These are phyloP conservation scores for Daldinia eschscholtzii DNA, from an alignment of 2,329 filamentous ascomycete genomes.

Conservation along the genomic window DNA sequence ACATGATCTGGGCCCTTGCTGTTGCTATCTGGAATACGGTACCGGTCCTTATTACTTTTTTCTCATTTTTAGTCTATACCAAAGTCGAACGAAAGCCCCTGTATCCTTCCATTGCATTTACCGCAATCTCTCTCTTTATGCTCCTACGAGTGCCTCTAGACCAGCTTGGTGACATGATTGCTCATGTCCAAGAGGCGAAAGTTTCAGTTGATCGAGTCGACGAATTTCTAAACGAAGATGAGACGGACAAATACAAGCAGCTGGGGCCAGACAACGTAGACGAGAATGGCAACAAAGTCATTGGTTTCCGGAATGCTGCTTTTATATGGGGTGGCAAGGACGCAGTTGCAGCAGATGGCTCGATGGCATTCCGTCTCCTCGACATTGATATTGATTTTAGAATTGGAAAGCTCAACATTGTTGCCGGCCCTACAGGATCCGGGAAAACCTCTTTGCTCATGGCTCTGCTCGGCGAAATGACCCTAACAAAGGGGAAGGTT, in stretches of 20 bases:
- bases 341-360: constrained; percentile 70
- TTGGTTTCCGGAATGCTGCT: constrained; percentile 86
- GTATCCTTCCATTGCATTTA: constrained; percentile 94
- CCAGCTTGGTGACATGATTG: constrained; percentile 98
- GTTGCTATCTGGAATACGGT: constrained; percentile 98
- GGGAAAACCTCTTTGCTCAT: constrained; percentile 97
- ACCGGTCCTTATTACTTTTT: constrained; percentile 93
- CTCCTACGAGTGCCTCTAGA: constrained; percentile 93
- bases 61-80: constrained; percentile 95
- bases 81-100: constrained; percentile 88
- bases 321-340: constrained; percentile 88
- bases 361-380: constrained; percentile 84
- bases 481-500: constrained; percentile 81
- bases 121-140: constrained; percentile 94
- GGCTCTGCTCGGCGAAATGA: constrained; percentile 98
- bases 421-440: constrained; percentile 92
- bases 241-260: constrained; percentile 95
- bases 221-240: constrained; percentile 90
- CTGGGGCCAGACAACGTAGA: constrained; percentile 77
- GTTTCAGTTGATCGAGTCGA: constrained; percentile 97
- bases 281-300: constrained; percentile 76
- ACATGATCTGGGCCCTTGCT: constrained; percentile 90
- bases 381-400: constrained; percentile 86
- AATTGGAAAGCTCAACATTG: constrained; percentile 89
- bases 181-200: constrained; percentile 96